Percentiles rank a stretch among this genome's conserved stretches.
phyloP scores from a whole-genome alignment of 768 basidiomycete species.

The Obba rivulosa region DNA sequence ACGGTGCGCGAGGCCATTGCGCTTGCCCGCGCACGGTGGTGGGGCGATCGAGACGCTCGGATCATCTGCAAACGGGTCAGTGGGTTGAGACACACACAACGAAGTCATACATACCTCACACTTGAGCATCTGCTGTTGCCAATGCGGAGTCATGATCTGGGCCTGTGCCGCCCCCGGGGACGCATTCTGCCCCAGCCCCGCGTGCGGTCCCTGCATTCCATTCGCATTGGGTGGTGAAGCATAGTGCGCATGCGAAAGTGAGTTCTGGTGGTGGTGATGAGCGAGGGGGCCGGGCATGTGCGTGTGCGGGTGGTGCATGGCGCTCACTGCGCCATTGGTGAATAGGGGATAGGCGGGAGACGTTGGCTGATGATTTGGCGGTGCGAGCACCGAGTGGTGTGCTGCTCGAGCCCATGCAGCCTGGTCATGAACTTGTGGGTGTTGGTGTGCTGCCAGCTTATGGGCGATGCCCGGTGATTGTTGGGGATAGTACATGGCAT shows the following conservation, averaged over 20 bases:
- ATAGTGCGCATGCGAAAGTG: slow-evolving; percentile 58
- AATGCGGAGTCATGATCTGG: slow-evolving; percentile 74
- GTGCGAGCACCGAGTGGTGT: slow-evolving; percentile 52
- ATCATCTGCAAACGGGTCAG: slow-evolving; percentile 50
- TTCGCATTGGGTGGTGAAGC: slow-evolving; percentile 75
- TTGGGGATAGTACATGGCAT: slow-evolving; percentile 81
- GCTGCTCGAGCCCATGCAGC: slow-evolving; percentile 59
- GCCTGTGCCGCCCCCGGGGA: slow-evolving; percentile 46
- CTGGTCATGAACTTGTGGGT: slow-evolving; percentile 45
- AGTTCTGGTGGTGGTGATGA: slow-evolving; percentile 70
- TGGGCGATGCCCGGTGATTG: slow-evolving; percentile 78
- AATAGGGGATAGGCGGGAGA: slow-evolving; percentile 76
- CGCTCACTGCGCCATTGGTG: slow-evolving; percentile 43
- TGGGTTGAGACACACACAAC: slow-evolving; percentile 16
- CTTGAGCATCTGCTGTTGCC: slow-evolving; percentile 92
- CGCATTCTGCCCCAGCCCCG: slow-evolving; percentile 34
- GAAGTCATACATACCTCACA: slow-evolving; percentile 66
- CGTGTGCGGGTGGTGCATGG: slow-evolving; percentile 54
- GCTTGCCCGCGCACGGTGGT: slow-evolving; percentile 93
- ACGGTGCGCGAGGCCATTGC: slow-evolving; percentile 88
- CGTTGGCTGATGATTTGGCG: slow-evolving; percentile 45
- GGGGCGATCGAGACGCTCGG: slow-evolving; percentile 80
- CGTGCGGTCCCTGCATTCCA: slow-evolving; percentile 24
- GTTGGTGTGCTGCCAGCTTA: slow-evolving; percentile 66
- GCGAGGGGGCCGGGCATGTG: slow-evolving; percentile 46